Evolutionary conservation across 2,329 filamentous ascomycete species (phyloP).

Genomic region (Fragosphaeria purpurea): DNA sequence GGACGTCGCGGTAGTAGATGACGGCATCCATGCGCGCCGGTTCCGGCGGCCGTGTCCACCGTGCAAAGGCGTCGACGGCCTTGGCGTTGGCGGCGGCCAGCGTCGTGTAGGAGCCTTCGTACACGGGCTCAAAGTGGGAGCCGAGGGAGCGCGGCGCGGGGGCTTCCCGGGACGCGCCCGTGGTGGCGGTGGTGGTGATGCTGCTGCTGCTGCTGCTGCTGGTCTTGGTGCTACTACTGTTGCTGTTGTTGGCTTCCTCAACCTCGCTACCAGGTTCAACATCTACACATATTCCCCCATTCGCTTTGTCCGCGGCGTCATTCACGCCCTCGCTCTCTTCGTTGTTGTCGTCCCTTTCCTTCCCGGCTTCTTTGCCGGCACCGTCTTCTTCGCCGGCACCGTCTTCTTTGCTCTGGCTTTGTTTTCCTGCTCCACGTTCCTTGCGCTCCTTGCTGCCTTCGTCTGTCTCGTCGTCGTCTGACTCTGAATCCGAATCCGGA

Average conservation of each 20-base stretch:
- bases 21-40: slow-evolving; percentile 6
- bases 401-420: too few relatives aligned
- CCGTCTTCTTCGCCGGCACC: background rate
- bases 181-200: too few relatives aligned
- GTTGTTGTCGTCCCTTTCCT: background rate
- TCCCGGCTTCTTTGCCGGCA: background rate
- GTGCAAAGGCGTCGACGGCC: slow-evolving; percentile 4
- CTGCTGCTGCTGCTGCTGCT: background rate
- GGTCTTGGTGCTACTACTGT: background rate
- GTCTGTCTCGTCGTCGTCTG: background rate
- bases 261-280: too few relatives aligned
- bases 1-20: slow-evolving; percentile 3
- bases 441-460: background rate
- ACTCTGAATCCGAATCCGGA: too few relatives aligned
- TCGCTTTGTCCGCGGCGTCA: too few relatives aligned
- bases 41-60: slow-evolving; percentile 2
- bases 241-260: too few relatives aligned
- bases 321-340: background rate
- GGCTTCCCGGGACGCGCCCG: too few relatives aligned
- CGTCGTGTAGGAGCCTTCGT: slow-evolving; percentile 9
- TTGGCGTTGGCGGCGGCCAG: slow-evolving; percentile 5
- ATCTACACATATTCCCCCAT: too few relatives aligned
- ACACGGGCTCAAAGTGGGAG: background rate
- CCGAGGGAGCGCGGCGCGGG: background rate
- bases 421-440: too few relatives aligned